Conservation (phyloP, 176 grass and related monocot genomes). For the Themeda triandra region DNA sequence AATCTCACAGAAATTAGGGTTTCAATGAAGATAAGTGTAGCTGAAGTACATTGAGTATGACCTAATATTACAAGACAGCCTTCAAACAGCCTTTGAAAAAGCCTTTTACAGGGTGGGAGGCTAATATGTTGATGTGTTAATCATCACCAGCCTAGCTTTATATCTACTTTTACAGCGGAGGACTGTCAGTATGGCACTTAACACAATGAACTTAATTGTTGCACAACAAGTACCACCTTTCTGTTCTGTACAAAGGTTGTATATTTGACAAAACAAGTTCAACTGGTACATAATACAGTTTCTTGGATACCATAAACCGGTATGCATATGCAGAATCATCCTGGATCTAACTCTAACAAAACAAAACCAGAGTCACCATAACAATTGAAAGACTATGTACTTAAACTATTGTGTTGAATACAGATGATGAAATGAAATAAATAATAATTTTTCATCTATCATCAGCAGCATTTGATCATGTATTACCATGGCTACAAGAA, state of each 20-base stretch:
- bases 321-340: neutral
- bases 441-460: neutral
- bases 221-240: neutral
- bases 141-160: slow-evolving; percentile 4
- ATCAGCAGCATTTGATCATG: neutral
- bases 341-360: neutral
- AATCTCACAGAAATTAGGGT: neutral
- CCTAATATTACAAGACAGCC: neutral
- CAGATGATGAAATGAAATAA: neutral
- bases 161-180: neutral
- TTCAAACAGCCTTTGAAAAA: neutral
- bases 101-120: neutral
- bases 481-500: neutral
- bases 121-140: neutral
- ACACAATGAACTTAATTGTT: neutral
- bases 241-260: neutral
- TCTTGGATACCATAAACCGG: neutral
- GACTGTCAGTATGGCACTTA: neutral
- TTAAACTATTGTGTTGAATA: neutral
- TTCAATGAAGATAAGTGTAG: neutral
- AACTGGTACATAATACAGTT: neutral
- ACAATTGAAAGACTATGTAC: neutral
- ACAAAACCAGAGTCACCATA: neutral
- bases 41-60: neutral
- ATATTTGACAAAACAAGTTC: neutral